phyloP scores from a whole-genome alignment of 345 rosid genomes.

The Populus simonii region DNA sequence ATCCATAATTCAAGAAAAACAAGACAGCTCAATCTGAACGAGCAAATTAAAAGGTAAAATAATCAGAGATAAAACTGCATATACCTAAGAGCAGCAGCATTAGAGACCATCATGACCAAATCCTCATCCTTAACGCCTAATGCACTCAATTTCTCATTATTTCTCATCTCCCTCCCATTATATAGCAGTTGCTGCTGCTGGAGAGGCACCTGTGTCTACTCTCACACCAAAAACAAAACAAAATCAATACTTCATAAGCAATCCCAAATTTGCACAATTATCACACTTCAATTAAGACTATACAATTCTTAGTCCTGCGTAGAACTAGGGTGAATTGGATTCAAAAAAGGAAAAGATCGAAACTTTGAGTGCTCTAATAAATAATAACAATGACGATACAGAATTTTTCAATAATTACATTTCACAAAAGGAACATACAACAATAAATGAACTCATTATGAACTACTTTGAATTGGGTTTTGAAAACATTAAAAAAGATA shows the following conservation, averaged over 20 bases:
- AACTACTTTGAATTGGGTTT: neutral
- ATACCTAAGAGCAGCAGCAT: conserved; percentile 47
- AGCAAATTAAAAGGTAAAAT: neutral
- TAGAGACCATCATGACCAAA: conserved; percentile 85
- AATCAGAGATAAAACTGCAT: neutral
- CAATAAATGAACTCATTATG: neutral
- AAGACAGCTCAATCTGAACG: neutral
- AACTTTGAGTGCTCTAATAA: neutral
- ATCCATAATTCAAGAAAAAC: neutral
- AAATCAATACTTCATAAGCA: neutral
- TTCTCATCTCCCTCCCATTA: conserved; percentile 79
- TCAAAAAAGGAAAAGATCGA: neutral
- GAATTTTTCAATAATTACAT: neutral
- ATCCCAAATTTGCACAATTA: neutral
- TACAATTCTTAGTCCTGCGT: neutral
- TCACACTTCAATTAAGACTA: neutral
- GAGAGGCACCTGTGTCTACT: conserved; percentile 76
- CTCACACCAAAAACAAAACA: conserved; percentile 7
- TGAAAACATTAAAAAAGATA: neutral
- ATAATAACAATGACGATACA: neutral
- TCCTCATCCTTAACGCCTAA: conserved; percentile 90
- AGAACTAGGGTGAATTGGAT: neutral
- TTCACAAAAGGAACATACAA: neutral
- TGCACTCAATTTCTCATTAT: conserved; percentile 71
- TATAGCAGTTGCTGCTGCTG: conserved; percentile 85